Evolutionary conservation across 345 rosid genomes (phyloP).

Genomic region (Litchi chinensis): DNA sequence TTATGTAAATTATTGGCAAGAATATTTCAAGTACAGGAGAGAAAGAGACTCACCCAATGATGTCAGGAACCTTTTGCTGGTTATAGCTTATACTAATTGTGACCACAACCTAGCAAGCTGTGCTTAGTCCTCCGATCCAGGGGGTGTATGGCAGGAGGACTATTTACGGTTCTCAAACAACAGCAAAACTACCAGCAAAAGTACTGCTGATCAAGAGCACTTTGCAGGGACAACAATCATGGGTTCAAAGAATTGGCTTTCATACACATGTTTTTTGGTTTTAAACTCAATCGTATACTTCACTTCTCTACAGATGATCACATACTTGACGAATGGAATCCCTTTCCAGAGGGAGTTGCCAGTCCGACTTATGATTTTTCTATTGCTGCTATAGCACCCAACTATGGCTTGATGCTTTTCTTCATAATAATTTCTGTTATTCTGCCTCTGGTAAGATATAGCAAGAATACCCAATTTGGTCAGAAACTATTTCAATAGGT

Average conservation of each 20-base stretch:
- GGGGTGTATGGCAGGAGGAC: conserved; percentile 45
- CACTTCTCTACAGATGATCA: too few relatives aligned
- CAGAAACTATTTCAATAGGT: too few relatives aligned
- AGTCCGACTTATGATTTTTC: too few relatives aligned
- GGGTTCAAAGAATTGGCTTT: conserved; percentile 18
- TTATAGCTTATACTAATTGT: conserved; percentile 34
- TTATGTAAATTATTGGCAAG: conserved; percentile 15
- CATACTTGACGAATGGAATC: too few relatives aligned
- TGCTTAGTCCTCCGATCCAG: conserved; percentile 35
- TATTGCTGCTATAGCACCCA: too few relatives aligned
- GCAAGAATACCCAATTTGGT: too few relatives aligned
- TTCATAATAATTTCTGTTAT: too few relatives aligned
- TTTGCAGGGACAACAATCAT: conserved; percentile 27
- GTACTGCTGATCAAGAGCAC: conserved; percentile 9
- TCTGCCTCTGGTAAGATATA: too few relatives aligned
- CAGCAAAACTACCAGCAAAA: not conserved
- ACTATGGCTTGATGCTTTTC: too few relatives aligned
- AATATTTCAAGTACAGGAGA: conserved; percentile 30
- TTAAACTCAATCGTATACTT: too few relatives aligned
- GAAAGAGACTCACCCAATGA: conserved; percentile 29
- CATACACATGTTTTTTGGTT: too few relatives aligned
- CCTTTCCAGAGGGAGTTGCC: too few relatives aligned
- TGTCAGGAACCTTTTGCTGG: conserved; percentile 27
- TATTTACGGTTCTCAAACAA: not conserved
- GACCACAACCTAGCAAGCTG: conserved; percentile 47